Percentiles rank a stretch among this genome's conserved stretches.
These are phyloP conservation scores for Phytopythium litorale DNA, from an alignment of 352 stramenopile genomes.

Conservation along the genomic window DNA sequence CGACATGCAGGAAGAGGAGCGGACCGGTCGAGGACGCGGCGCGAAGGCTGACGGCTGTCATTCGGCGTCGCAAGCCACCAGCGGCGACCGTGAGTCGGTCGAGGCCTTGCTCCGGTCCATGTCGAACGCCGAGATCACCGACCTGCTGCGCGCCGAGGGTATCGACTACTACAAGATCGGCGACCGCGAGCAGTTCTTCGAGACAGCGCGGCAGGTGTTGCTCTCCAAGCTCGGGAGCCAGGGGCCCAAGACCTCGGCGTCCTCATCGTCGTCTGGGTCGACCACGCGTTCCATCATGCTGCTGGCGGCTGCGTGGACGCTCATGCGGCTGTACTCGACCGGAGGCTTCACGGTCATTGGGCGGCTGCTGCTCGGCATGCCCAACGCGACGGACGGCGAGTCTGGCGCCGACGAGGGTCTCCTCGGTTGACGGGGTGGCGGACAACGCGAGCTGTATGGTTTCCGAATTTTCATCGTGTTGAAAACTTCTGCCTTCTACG, in stretches of 20 bases:
- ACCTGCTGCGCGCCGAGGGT: slow-evolving; percentile 55
- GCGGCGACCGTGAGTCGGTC: slow-evolving; percentile 31
- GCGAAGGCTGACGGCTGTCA: neutral
- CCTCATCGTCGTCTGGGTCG: slow-evolving; percentile 8
- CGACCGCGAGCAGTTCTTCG: slow-evolving; percentile 68
- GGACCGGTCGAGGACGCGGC: slow-evolving; percentile 16
- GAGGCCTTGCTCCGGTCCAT: slow-evolving; percentile 73
- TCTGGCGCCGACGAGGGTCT: neutral
- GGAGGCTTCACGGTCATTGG: slow-evolving; percentile 36
- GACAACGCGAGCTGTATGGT: neutral
- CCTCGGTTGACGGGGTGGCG: neutral
- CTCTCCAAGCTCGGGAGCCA: slow-evolving; percentile 42
- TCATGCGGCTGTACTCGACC: slow-evolving; percentile 66
- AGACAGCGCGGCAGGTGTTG: slow-evolving; percentile 67
- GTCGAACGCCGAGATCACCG: slow-evolving; percentile 63
- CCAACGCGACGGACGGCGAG: neutral
- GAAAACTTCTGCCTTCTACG: slow-evolving; percentile 3
- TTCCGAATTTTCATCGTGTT: neutral
- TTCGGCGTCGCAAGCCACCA: slow-evolving; percentile 10
- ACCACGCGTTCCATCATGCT: slow-evolving; percentile 57
- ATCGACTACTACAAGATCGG: slow-evolving; percentile 78
- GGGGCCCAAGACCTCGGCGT: slow-evolving; percentile 6
- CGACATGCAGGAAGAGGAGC: slow-evolving; percentile 73
- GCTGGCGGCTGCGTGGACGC: slow-evolving; percentile 57
- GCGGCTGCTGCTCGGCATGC: neutral